Evolutionary conservation across 1,284 basidiomycete genomes (phyloP), one percentile per base, ranked within the genome.

Genomic region (Butyriboletus appendiculatus): DNA sequence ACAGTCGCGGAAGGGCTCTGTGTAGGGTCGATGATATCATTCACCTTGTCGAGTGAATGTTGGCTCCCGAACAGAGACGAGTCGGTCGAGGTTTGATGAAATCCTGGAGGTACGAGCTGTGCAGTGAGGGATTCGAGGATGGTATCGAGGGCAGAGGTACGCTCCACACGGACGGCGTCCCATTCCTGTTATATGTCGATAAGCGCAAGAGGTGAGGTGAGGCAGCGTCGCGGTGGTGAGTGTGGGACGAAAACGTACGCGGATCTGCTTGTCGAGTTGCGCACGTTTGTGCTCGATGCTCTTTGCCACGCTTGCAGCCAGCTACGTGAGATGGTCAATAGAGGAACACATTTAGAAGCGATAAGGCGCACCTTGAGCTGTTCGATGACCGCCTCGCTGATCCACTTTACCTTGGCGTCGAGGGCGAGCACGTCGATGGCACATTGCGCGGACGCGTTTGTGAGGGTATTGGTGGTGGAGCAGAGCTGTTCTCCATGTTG

Each of bases 11-110:
- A 79, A 16, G 80, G 81, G 47, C 77, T 79, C 32, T 58, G 56
- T 2, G 58, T 56, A 2, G 68, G 62, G 28, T 71, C 56, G 15
- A 68, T 60, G 40, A 58, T 30, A 67, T 70, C 42, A 62, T 66
- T 47, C 73, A 18, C 34, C 34, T 56, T 81, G 43, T 81, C 74
- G 49, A 83, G 79, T 0, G 83, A 84, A 53, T 79, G 76, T 58
- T 89, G 88, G 59, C 85, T 86, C 8, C 88, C 87, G 59, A 92
- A 92, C 8, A 90, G 73, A 2, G 88, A 90, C 0, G 85, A 85
- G 58, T 81, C 86, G 16, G 81, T 71, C 8, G 80, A 82, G 28
- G 76, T 77, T 61, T 86, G 77, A 67, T 92, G 82, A 64, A 92
- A 91, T 46, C 84, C 85, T 1, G 86, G 85, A 0, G 90, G 89